phyloP scores from a whole-genome alignment of 148 eudicot species.

The Rhododendron williamsianum region DNA sequence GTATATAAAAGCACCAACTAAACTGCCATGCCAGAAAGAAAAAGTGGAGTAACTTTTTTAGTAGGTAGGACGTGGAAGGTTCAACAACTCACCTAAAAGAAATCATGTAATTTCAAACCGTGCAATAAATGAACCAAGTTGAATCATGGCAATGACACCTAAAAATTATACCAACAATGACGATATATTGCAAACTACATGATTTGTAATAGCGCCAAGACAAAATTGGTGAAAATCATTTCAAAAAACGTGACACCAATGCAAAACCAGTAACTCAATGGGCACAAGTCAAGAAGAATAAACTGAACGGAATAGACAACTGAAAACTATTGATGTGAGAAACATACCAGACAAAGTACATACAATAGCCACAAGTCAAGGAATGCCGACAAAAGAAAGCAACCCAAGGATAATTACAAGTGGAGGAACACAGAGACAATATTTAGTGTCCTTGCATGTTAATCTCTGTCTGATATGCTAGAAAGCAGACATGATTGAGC shows the following conservation, averaged over 20 bases:
- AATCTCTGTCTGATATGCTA: not conserved
- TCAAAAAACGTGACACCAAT: not conserved
- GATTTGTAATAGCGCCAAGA: not conserved
- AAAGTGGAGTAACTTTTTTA: too few relatives aligned
- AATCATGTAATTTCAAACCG: not conserved
- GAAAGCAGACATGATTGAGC: not conserved
- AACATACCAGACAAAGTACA: not conserved
- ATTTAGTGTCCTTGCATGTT: not conserved
- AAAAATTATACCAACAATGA: not conserved
- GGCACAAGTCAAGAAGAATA: not conserved
- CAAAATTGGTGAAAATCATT: not conserved
- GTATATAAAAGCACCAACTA: not conserved
- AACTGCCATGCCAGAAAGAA: not conserved
- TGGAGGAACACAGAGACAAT: not conserved
- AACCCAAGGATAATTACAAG: not conserved
- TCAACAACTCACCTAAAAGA: not conserved
- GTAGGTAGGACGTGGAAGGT: not conserved
- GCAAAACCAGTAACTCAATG: not conserved
- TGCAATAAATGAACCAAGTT: not conserved
- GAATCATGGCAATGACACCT: not conserved
- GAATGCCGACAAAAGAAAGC: not conserved
- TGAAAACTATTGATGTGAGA: not conserved
- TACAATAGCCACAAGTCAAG: not conserved
- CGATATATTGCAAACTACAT: not conserved
- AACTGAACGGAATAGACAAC: not conserved